Percentiles rank a stretch among this genome's conserved stretches.
Conservation (phyloP, 1,284 basidiomycete species). For the Cutaneotrichosporon cavernicola region DNA sequence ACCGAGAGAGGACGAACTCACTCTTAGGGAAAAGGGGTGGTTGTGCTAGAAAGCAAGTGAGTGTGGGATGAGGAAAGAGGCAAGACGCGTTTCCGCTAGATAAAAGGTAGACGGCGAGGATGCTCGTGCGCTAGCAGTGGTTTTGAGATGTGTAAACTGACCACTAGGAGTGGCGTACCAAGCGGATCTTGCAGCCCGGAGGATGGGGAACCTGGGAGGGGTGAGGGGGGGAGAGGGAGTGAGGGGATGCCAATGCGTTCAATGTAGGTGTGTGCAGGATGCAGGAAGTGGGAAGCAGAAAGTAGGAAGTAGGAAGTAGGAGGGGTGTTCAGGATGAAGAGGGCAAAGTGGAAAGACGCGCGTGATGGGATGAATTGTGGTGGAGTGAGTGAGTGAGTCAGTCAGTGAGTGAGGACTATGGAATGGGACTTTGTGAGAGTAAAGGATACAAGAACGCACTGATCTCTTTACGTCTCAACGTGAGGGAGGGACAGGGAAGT, state of each 20-base stretch:
- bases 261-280: no score
- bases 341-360: no score
- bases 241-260: background rate
- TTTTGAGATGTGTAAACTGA: background rate
- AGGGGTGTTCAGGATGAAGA: no score
- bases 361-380: no score
- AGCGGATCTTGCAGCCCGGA: background rate
- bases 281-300: no score
- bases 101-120: background rate
- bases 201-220: background rate
- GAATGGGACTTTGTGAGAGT: no score
- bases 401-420: no score
- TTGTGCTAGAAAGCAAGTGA: background rate
- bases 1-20: background rate
- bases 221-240: background rate
- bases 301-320: no score
- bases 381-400: no score
- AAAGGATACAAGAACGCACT: no score
- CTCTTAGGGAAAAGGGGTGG: background rate
- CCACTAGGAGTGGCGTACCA: background rate
- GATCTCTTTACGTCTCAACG: no score
- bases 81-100: background rate
- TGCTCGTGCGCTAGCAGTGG: background rate
- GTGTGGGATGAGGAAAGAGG: constrained; percentile 1
- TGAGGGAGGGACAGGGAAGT: no score